These are phyloP conservation scores for Petunia secreta DNA, from an alignment of 257 asterid species.

Conservation along the genomic window DNA sequence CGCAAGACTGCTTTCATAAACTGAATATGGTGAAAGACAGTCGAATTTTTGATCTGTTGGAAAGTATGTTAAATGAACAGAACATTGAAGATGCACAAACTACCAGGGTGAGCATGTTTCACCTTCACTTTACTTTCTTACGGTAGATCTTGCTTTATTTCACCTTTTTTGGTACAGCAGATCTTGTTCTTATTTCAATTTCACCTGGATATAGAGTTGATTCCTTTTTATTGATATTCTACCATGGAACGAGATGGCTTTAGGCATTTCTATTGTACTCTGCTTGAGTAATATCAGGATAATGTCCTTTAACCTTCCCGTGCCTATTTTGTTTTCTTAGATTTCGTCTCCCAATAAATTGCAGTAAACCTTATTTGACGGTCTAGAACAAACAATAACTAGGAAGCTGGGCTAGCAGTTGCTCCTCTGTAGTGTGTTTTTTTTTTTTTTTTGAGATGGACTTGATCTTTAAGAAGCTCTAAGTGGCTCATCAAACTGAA, in stretches of 20 bases:
- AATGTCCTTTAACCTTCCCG: background rate
- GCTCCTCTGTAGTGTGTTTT: background rate
- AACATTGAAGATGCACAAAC: slow-evolving; percentile 45
- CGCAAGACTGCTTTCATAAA: slow-evolving; percentile 63
- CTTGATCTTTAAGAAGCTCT: background rate
- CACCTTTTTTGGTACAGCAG: slow-evolving; percentile 10
- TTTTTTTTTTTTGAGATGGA: background rate
- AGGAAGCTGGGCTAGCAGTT: slow-evolving; percentile 18
- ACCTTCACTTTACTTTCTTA: background rate
- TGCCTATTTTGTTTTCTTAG: slow-evolving; percentile 3
- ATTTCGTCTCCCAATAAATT: background rate
- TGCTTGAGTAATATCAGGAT: background rate
- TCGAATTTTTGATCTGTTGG: slow-evolving; percentile 43
- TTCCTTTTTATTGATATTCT: slow-evolving; percentile 3
- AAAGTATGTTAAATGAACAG: slow-evolving; percentile 49
- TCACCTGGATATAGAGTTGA: slow-evolving; percentile 12
- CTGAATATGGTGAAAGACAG: slow-evolving; percentile 50
- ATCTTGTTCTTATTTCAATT: background rate
- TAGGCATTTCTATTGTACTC: background rate
- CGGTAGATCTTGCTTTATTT: background rate
- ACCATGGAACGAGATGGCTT: slow-evolving; percentile 8
- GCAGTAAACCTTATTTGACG: background rate
- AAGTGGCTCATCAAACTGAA: slow-evolving; percentile 24
- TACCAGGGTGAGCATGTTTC: slow-evolving; percentile 47
- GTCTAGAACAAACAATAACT: background rate